These are phyloP conservation scores for Sambucus nigra DNA, from an alignment of 129 eudicot species.

Conservation along the genomic window DNA sequence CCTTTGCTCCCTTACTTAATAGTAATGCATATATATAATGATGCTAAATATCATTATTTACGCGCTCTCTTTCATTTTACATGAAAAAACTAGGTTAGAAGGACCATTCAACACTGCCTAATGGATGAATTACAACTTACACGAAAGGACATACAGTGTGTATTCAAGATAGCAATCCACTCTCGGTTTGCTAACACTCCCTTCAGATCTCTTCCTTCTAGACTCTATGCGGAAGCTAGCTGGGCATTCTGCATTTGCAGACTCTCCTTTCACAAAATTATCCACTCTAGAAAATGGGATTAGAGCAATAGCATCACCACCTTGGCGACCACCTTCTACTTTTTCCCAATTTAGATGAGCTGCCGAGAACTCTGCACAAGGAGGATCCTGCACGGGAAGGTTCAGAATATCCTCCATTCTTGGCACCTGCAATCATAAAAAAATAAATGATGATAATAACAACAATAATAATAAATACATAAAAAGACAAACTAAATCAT, in stretches of 20 bases:
- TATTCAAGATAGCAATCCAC: conserved; percentile 25
- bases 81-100: neutral
- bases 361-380: conserved; percentile 13
- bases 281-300: conserved; percentile 17
- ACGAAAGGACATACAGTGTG: conserved; percentile 15
- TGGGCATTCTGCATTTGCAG: conserved; percentile 15
- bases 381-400: conserved; percentile 21
- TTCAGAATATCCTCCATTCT: conserved; percentile 20
- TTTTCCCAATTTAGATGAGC: conserved; percentile 13
- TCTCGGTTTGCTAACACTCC: conserved; percentile 16
- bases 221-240: conserved; percentile 18
- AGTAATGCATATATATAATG: too few relatives aligned
- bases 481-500: neutral
- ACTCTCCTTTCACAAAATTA: conserved; percentile 22
- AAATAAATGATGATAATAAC: neutral
- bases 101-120: neutral
- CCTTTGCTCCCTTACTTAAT: too few relatives aligned
- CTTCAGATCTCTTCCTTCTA: conserved; percentile 18
- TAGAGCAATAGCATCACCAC: conserved; percentile 14
- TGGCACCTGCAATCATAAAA: conserved; percentile 13
- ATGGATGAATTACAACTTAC: neutral
- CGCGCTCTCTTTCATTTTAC: neutral
- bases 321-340: conserved; percentile 20
- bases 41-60: neutral
- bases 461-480: neutral